Conservation (phyloP, 495 filamentous ascomycete species). For the Talaromyces liani region DNA sequence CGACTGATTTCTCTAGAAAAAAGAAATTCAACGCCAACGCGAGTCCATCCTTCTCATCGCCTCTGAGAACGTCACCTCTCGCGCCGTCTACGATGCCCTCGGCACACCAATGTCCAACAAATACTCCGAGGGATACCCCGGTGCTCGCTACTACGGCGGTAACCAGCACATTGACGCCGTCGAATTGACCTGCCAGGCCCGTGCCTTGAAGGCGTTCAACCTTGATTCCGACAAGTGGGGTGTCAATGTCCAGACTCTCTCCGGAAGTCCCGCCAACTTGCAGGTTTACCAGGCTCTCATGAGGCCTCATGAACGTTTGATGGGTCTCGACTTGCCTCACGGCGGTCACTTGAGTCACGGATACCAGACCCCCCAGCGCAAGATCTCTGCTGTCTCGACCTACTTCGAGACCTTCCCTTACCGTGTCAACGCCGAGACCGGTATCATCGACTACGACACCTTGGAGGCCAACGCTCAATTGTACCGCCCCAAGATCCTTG, state of each 20-base stretch:
- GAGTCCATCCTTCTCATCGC: constrained; percentile 98
- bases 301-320: constrained; percentile 86
- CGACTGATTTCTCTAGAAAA: not conserved
- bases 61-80: constrained; percentile 98
- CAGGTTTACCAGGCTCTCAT: constrained; percentile 92
- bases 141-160: constrained; percentile 93
- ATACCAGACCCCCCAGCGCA: constrained; percentile 96
- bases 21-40: constrained; percentile 59
- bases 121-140: constrained; percentile 97
- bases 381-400: constrained; percentile 96
- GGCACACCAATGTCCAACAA: constrained; percentile 99
- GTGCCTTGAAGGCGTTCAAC: constrained; percentile 81
- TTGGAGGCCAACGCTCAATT: constrained; percentile 77
- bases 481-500: constrained; percentile 92
- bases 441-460: constrained; percentile 87
- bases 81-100: constrained; percentile 91
- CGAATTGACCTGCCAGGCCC: constrained; percentile 80
- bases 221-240: constrained; percentile 86
- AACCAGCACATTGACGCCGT: constrained; percentile 93
- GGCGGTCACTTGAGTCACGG: constrained; percentile 96
- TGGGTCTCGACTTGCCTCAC: constrained; percentile 95
- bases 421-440: constrained; percentile 81
- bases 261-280: constrained; percentile 91
- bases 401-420: constrained; percentile 98
- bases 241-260: constrained; percentile 93